Percentiles rank a stretch among this genome's conserved stretches.
Evolutionary conservation across 495 filamentous ascomycete genomes (phyloP).

Genomic region (Daldinia caldariorum): DNA sequence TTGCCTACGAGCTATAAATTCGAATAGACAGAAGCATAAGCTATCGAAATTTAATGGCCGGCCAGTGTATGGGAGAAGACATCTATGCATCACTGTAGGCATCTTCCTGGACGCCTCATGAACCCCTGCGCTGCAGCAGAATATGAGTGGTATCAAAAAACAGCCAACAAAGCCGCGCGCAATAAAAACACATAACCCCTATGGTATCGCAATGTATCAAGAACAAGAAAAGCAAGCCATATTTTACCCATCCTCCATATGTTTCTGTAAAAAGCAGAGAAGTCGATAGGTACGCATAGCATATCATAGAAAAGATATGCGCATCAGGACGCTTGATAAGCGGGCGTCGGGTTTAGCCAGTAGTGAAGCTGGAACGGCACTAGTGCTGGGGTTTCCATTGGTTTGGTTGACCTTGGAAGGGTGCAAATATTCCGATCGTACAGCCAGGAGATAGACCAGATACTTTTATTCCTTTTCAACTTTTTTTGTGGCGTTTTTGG

Average conservation of each 20-base stretch:
- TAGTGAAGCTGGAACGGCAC: slow-evolving; percentile 8
- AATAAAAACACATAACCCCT: slow-evolving; percentile 36
- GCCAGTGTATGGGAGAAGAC: slow-evolving; percentile 36
- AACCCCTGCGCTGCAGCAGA: slow-evolving; percentile 34
- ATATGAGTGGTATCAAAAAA: slow-evolving; percentile 45
- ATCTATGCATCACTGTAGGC: slow-evolving; percentile 29
- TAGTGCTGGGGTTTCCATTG: slow-evolving; percentile 11
- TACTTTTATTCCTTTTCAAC: slow-evolving; percentile 28
- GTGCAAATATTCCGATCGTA: slow-evolving; percentile 10
- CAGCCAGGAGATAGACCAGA: slow-evolving; percentile 31
- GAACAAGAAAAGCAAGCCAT: slow-evolving; percentile 28
- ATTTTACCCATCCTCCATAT: slow-evolving; percentile 26
- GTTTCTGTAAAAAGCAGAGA: slow-evolving; percentile 17
- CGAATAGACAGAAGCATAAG: slow-evolving; percentile 20
- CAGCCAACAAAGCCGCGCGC: slow-evolving; percentile 27
- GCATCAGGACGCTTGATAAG: slow-evolving; percentile 3
- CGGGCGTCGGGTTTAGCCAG: not conserved
- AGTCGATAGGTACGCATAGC: not conserved
- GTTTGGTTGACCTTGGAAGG: slow-evolving; percentile 15
- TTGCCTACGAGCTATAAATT: not conserved
- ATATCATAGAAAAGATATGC: slow-evolving; percentile 1
- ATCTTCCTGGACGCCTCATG: slow-evolving; percentile 24
- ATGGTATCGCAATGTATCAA: slow-evolving; percentile 46
- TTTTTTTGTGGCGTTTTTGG: slow-evolving; percentile 34
- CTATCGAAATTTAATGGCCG: slow-evolving; percentile 35